A percentile compares a stretch with the other conserved stretches of the same genome.
Conservation (phyloP, 139 green algal species). For the Microglena sp. region DNA sequence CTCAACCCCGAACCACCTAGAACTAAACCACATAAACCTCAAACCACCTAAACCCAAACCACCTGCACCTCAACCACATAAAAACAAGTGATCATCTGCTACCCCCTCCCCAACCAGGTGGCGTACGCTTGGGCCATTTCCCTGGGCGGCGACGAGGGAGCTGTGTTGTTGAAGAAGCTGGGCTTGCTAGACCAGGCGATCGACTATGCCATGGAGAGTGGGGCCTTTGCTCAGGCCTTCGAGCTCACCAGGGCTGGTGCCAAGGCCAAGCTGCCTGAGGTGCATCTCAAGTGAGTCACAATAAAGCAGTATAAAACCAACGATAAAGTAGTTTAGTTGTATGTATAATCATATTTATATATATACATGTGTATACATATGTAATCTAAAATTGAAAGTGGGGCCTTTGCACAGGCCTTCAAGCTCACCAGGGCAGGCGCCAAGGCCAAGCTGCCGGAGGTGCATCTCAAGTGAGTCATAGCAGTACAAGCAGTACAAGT, state of each 20-base stretch:
- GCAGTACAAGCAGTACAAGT: too few species aligned
- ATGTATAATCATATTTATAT: not conserved
- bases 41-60: too few species aligned
- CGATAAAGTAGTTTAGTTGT: too few species aligned
- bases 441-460: slow-evolving; percentile 59
- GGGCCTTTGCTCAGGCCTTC: slow-evolving; percentile 60
- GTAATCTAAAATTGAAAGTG: too few species aligned
- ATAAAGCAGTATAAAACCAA: too few species aligned
- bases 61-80: too few species aligned
- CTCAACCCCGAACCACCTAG: too few species aligned
- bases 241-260: slow-evolving; percentile 38
- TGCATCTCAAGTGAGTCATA: slow-evolving; percentile 46
- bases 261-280: slow-evolving; percentile 59
- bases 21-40: too few species aligned
- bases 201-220: slow-evolving; percentile 59
- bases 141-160: slow-evolving; percentile 60
- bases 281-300: slow-evolving; percentile 46
- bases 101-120: too few species aligned
- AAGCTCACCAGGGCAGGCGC: slow-evolving; percentile 38
- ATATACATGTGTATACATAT: too few species aligned
- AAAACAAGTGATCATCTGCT: too few species aligned
- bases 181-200: slow-evolving; percentile 54
- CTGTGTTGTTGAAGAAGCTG: slow-evolving; percentile 45
- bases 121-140: slow-evolving; percentile 67
- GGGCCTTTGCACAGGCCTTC: slow-evolving; percentile 63